These are phyloP conservation scores for Collybia mongolica DNA, from an alignment of 768 basidiomycete genomes.

Conservation along the genomic window DNA sequence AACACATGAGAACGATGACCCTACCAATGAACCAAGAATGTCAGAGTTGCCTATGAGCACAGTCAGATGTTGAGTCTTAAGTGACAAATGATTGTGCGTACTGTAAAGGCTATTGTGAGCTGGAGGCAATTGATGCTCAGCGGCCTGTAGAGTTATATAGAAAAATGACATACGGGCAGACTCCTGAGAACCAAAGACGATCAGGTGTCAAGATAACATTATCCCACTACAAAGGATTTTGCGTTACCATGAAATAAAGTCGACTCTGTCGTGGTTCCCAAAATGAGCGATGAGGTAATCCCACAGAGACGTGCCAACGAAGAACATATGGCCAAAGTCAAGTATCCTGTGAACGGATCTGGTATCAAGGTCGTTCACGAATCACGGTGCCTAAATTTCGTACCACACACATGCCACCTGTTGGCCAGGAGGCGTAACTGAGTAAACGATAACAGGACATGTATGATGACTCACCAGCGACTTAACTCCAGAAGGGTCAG, in stretches of 20 bases:
- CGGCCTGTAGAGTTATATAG: background rate
- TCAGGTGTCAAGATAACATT: background rate
- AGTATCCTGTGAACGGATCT: constrained; percentile 18
- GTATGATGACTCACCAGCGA: constrained; percentile 25
- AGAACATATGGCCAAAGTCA: constrained; percentile 32
- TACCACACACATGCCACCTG: constrained; percentile 28
- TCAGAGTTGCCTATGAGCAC: constrained; percentile 38
- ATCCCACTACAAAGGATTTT: background rate
- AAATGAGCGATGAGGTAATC: constrained; percentile 40
- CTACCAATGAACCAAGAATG: constrained; percentile 51
- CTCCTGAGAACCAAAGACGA: constrained; percentile 23
- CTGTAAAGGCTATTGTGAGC: constrained; percentile 34
- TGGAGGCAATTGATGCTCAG: constrained; percentile 11
- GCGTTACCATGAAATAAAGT: constrained; percentile 42
- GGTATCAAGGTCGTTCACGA: background rate
- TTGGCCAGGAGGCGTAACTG: background rate
- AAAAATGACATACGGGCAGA: constrained; percentile 29
- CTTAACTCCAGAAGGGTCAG: constrained; percentile 27
- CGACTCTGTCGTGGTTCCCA: constrained; percentile 34
- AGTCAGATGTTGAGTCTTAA: background rate
- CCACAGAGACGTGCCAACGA: constrained; percentile 38
- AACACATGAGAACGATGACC: background rate
- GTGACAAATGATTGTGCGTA: constrained; percentile 10
- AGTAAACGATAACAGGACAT: background rate
- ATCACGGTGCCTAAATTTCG: constrained; percentile 8